These are phyloP conservation scores for Suillus hirtellus DNA, from an alignment of 768 basidiomycete species.

Conservation along the genomic window DNA sequence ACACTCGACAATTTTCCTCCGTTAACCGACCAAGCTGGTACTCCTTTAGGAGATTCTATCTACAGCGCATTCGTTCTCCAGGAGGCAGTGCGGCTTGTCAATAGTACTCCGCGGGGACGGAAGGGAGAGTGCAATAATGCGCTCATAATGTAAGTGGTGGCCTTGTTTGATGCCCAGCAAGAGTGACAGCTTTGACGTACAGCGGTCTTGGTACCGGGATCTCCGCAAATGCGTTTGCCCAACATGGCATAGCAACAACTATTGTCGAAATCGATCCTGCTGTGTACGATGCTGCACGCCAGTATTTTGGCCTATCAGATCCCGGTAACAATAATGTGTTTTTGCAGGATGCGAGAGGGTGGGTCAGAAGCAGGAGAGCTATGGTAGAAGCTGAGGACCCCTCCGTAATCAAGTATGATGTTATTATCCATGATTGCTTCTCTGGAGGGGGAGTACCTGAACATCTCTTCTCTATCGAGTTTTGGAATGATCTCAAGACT, in stretches of 20 bases:
- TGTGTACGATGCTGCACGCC: constrained; percentile 80
- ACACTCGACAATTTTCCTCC: constrained; percentile 43
- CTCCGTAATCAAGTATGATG: constrained; percentile 48
- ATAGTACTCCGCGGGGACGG: constrained; percentile 45
- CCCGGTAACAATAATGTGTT: constrained; percentile 61
- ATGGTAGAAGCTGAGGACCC: constrained; percentile 24
- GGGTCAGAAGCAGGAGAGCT: constrained; percentile 50
- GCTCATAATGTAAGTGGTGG: constrained; percentile 63
- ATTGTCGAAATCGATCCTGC: constrained; percentile 93
- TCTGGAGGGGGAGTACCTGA: constrained; percentile 91
- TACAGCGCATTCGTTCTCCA: constrained; percentile 86
- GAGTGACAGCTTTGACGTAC: constrained; percentile 14
- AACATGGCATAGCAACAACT: constrained; percentile 70
- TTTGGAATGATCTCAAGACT: constrained; percentile 71
- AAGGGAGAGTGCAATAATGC: constrained; percentile 48
- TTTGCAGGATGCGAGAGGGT: constrained; percentile 74
- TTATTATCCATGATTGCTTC: constrained; percentile 90
- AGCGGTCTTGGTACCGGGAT: constrained; percentile 91
- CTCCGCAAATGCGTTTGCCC: constrained; percentile 71
- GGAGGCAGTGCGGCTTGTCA: constrained; percentile 76
- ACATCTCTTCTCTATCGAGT: constrained; percentile 81
- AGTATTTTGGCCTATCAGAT: constrained; percentile 77
- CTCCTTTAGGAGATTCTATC: constrained; percentile 70
- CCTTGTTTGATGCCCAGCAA: constrained; percentile 4
- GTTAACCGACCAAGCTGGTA: constrained; percentile 52